Evolutionary conservation across 805 yeast species (phyloP), one percentile per base, ranked within the genome.

Genomic region (Ogataea nakhonphanomensis): DNA sequence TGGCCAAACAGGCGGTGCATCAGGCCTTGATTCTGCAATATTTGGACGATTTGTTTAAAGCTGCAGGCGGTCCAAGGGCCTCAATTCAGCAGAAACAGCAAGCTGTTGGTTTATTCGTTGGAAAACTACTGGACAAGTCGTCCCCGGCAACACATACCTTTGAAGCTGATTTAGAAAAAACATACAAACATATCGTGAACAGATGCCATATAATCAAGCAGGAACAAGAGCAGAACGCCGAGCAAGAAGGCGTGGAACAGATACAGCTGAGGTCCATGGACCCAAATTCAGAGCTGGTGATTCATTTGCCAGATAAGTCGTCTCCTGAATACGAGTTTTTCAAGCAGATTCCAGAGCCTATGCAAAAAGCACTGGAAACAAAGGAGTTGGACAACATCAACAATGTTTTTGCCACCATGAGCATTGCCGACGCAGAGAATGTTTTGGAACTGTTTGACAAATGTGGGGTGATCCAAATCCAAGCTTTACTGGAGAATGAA

Each of bases 251-350:
- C n/a, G 91, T 80, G 36, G 91, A 81, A 42, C 79, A 83, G 45
- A 89, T 91, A 50, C 99, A 91, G 65, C 70, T 91, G 57, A 85
- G 85, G 57, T 79, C 96, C 0, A 73, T 90, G 43, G 98, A 91
- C 62, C 95, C 93, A 30, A 73, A 80, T 43, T 77, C 89, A 2
- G 81, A 83, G 60, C 70, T 91, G 31, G 71, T 77, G 34, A 87
- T 91, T 10, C 74, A 71, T 43, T 64, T 86, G 11, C 96, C 96
- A 6, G 64, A 65, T 38, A 74, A 74, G n/a, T 71, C 74, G 3
- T 64, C 73, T 4, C 70, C 73, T 3, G 65, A 60, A 14, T 81
- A 74, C 56, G 74, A 76, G 40, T 64, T 73, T 4, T 85, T 89
- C 59, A 62, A 74, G 13, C 64, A 73, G 41, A 64, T 85, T 39